phyloP scores from a whole-genome alignment of 768 basidiomycete genomes.

The Udeniomyces megalosporus region DNA sequence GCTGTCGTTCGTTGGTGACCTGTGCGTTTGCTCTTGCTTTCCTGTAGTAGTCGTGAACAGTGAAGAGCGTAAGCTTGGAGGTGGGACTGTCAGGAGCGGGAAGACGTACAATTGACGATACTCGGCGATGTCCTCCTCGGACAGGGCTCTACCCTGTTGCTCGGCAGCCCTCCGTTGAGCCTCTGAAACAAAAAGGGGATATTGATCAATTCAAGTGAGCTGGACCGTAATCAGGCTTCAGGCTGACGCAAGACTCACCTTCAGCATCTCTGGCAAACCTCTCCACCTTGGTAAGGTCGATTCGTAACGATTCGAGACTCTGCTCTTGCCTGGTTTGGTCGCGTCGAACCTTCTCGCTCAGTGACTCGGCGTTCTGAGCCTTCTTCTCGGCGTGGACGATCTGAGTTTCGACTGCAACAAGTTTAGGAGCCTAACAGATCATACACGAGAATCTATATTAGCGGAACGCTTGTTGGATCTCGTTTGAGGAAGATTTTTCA shows the following conservation, averaged over 20 bases:
- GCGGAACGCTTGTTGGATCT: background rate
- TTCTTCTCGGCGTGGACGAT: constrained; percentile 74
- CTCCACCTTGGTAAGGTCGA: constrained; percentile 51
- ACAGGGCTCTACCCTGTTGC: constrained; percentile 53
- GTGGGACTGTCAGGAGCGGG: background rate
- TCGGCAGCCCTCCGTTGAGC: constrained; percentile 53
- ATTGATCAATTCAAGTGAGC: background rate
- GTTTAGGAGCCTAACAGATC: constrained; percentile 52
- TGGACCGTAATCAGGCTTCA: background rate
- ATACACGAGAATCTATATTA: background rate
- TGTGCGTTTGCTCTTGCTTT: constrained; percentile 63
- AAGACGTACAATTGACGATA: constrained; percentile 58
- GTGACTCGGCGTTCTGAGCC: constrained; percentile 48
- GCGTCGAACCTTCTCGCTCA: constrained; percentile 46
- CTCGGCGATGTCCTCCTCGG: constrained; percentile 68
- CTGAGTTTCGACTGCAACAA: constrained; percentile 69
- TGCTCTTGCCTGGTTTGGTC: constrained; percentile 34
- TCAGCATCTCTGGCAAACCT: constrained; percentile 60
- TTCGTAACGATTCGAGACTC: constrained; percentile 35
- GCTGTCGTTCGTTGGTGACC: constrained; percentile 74
- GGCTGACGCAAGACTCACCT: constrained; percentile 37
- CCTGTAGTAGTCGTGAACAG: constrained; percentile 32
- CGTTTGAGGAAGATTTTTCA: constrained; percentile 26
- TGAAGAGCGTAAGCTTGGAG: background rate
- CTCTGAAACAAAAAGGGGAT: constrained; percentile 35